Conservation (phyloP, 768 basidiomycete species). For the Gautieria morchelliformis region DNA sequence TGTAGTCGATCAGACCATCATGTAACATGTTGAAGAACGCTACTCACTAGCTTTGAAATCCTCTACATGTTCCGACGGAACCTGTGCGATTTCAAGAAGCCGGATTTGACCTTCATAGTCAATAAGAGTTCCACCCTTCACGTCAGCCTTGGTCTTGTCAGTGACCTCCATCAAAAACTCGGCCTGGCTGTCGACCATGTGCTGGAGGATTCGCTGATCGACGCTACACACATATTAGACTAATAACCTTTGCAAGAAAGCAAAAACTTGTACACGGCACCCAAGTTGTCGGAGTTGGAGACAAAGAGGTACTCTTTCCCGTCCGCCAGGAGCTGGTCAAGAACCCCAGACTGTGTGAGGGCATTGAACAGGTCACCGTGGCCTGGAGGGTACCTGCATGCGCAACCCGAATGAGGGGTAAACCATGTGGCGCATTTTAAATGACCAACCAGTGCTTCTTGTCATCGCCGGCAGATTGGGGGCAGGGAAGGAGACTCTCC, state of each 20-base stretch:
- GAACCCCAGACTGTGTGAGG: conserved; percentile 78
- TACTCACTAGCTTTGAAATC: conserved; percentile 77
- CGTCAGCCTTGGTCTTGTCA: conserved; percentile 91
- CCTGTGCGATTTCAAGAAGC: conserved; percentile 89
- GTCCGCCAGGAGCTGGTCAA: conserved; percentile 80
- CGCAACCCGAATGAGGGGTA: background rate
- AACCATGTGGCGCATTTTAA: background rate
- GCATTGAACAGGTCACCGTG: conserved; percentile 97
- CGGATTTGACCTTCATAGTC: conserved; percentile 86
- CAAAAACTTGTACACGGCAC: conserved; percentile 60
- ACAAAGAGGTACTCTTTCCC: conserved; percentile 98
- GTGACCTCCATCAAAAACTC: conserved; percentile 96
- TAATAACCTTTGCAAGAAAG: background rate
- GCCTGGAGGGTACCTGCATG: conserved; percentile 69
- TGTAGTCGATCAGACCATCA: conserved; percentile 15
- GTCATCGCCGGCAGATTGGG: conserved; percentile 68
- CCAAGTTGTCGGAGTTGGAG: conserved; percentile 95
- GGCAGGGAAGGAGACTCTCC: conserved; percentile 79
- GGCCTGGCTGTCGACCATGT: conserved; percentile 72
- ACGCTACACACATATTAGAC: conserved; percentile 36
- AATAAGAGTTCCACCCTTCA: conserved; percentile 84
- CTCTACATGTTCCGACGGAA: conserved; percentile 86
- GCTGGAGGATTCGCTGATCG: conserved; percentile 73
- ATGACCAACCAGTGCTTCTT: conserved; percentile 64
- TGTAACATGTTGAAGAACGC: background rate